phyloP scores from a whole-genome alignment of 2,329 filamentous ascomycete species.

The Coniella vitis region DNA sequence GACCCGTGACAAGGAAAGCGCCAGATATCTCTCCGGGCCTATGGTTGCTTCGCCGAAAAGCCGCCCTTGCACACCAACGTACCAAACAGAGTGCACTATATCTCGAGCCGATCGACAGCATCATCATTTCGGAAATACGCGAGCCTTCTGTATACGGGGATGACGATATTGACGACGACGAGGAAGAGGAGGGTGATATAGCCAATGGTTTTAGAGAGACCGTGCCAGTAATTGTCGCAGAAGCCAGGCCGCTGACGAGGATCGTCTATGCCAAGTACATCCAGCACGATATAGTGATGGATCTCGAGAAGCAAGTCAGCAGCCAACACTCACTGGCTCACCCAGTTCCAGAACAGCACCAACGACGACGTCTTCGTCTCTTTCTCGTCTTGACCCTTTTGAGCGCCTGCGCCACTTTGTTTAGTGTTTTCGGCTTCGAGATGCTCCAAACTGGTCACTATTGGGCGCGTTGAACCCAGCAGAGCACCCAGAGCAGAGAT shows the following conservation, averaged over 20 bases:
- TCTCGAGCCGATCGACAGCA: background rate
- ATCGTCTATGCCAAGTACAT: conserved; percentile 6
- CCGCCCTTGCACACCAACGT: conserved; percentile 10
- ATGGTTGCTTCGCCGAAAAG: conserved; percentile 12
- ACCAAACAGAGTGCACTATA: background rate
- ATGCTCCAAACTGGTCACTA: conserved; percentile 11
- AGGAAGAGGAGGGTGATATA: background rate
- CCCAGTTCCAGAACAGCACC: background rate
- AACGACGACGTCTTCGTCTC: conserved; percentile 9
- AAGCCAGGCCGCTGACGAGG: conserved; percentile 2
- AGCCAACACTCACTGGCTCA: background rate
- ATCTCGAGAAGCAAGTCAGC: conserved; percentile 9
- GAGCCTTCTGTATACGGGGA: background rate
- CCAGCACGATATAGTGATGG: conserved; percentile 3
- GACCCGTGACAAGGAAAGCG: conserved; percentile 9
- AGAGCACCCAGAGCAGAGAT: background rate
- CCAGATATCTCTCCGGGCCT: conserved; percentile 10
- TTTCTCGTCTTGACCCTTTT: conserved; percentile 10
- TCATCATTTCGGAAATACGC: background rate
- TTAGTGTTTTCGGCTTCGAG: conserved; percentile 12
- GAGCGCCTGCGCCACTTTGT: conserved; percentile 11
- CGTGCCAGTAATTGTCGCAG: background rate
- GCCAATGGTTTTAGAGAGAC: conserved; percentile 1
- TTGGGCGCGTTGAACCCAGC: background rate
- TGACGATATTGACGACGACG: too few relatives aligned